These are phyloP conservation scores for Pestalotiopsis sp. DNA, from an alignment of 2,329 filamentous ascomycete genomes.

Conservation along the genomic window DNA sequence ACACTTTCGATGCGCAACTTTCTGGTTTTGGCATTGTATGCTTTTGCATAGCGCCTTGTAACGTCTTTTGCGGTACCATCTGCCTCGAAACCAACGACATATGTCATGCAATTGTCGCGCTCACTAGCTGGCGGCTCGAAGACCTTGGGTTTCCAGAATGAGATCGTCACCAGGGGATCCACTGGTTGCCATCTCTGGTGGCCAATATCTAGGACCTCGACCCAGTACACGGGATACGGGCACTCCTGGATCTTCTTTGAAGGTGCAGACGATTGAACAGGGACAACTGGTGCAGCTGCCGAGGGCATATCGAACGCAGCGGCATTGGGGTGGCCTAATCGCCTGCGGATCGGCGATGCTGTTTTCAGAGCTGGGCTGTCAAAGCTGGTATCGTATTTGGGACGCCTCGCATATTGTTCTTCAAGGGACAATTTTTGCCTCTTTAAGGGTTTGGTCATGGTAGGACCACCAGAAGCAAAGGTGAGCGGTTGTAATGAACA, in stretches of 20 bases:
- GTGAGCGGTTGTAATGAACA: constrained; percentile 87
- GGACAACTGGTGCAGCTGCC: constrained; percentile 35
- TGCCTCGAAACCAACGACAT: constrained; percentile 83
- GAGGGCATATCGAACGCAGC: constrained; percentile 53
- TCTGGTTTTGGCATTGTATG: constrained; percentile 87
- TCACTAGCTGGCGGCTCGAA: constrained; percentile 85
- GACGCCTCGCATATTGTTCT: constrained; percentile 40
- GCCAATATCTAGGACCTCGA: constrained; percentile 84
- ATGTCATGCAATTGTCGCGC: constrained; percentile 74
- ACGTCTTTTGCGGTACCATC: constrained; percentile 82
- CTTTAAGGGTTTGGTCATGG: constrained; percentile 43
- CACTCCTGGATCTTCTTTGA: constrained; percentile 65
- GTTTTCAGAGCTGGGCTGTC: constrained; percentile 28
- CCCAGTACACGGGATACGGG: constrained; percentile 85
- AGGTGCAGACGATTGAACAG: constrained; percentile 32
- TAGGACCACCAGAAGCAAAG: constrained; percentile 59
- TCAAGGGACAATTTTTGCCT: constrained; percentile 29
- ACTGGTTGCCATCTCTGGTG: constrained; percentile 91
- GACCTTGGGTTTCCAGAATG: constrained; percentile 70
- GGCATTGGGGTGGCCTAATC: constrained; percentile 57
- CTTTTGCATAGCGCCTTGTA: constrained; percentile 83
- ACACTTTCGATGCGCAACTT: constrained; percentile 73
- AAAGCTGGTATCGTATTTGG: constrained; percentile 37
- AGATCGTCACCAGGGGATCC: constrained; percentile 81
- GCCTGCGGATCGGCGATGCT: constrained; percentile 37